Base-by-base conservation (phyloP, 208 protist species). In the Leishmania martiniquensis region DNA sequence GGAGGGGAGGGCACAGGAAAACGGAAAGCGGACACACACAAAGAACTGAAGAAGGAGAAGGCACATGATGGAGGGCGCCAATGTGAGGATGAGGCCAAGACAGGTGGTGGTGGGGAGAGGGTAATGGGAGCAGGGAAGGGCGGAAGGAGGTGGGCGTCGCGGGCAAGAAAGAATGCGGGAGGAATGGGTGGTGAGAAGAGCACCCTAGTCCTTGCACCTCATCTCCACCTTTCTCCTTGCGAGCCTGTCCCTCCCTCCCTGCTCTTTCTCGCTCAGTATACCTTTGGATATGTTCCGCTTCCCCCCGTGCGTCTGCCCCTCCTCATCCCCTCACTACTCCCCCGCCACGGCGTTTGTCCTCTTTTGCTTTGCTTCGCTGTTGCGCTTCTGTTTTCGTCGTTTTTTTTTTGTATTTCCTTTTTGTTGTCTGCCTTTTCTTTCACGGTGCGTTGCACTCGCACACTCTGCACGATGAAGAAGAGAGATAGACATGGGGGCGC, bases 301-400 rank as follows among this genome's bases (percentile, higher is more conserved):
- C n/a, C 12, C 51, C 51, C 51, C 17, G 12, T 62, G 22, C 63
- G 10, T 15, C 6, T 62, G 22, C 6, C 25, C 57, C 57, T 20
- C 57, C 29, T 6, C 25, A 3, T 17, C 60, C 37, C 20, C 37
- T 42, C 29, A 6, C 42, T 47, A 10, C 37, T 4, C 72, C 54
- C 57, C 78, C 34, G 34, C 29, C 60, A 66, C 34, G 34, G 25
- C n/a, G 54, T 39, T 54, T 57, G 17, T 76, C 25, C 59, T 68
- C 51, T 49, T 49, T 51, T 15, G 25, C 15, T 62, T n/a, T 37
- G 29, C 34, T 62, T 54, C 15, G 5, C n/a, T 25, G 4, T 62
- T 37, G 29, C 9, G 13, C 34, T 29, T 62, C 55, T 5, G 5
- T 57, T 2, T 62, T 62, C 34, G n/a, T 29, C 17, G 6, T 5